Evolutionary conservation across 495 filamentous ascomycete genomes (phyloP).

Genomic region (Penicillium canescens): DNA sequence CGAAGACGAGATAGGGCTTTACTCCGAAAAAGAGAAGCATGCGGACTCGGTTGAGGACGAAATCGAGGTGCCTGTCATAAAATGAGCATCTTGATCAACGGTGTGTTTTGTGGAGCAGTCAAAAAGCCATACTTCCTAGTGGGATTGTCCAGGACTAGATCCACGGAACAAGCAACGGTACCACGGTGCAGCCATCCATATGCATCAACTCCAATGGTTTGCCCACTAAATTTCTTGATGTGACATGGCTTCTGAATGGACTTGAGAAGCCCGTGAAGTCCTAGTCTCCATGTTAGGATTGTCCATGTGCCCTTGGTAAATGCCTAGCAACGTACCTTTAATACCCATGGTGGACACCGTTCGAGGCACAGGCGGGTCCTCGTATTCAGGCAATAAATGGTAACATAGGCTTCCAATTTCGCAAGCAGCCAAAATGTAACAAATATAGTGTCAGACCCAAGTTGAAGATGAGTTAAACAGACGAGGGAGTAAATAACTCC

Average conservation of each 20-base stretch:
- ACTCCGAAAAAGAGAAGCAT: slow-evolving; percentile 95
- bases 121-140: slow-evolving; percentile 69
- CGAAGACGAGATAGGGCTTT: slow-evolving; percentile 90
- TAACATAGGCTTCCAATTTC: slow-evolving; percentile 17
- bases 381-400: slow-evolving; percentile 22
- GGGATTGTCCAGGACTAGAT: slow-evolving; percentile 83
- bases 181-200: slow-evolving; percentile 99
- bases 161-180: slow-evolving; percentile 85
- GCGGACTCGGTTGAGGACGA: slow-evolving; percentile 82
- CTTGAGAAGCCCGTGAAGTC: slow-evolving; percentile 87
- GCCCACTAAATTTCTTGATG: slow-evolving; percentile 82
- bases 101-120: neutral
- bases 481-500: slow-evolving; percentile 24
- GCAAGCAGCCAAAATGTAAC: slow-evolving; percentile 5
- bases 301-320: slow-evolving; percentile 4
- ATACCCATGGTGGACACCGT: slow-evolving; percentile 63
- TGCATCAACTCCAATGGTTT: slow-evolving; percentile 89
- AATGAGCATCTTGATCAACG: slow-evolving; percentile 5
- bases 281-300: slow-evolving; percentile 38
- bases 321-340: slow-evolving; percentile 50
- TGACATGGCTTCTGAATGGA: slow-evolving; percentile 90
- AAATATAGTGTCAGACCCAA: slow-evolving; percentile 1
- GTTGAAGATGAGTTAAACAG: slow-evolving; percentile 6
- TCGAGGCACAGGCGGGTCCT: slow-evolving; percentile 34
- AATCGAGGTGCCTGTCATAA: slow-evolving; percentile 77